Evolutionary conservation across 345 rosid species (phyloP), one percentile per base, ranked within the genome.

Genomic region (Syzygium oleosum): DNA sequence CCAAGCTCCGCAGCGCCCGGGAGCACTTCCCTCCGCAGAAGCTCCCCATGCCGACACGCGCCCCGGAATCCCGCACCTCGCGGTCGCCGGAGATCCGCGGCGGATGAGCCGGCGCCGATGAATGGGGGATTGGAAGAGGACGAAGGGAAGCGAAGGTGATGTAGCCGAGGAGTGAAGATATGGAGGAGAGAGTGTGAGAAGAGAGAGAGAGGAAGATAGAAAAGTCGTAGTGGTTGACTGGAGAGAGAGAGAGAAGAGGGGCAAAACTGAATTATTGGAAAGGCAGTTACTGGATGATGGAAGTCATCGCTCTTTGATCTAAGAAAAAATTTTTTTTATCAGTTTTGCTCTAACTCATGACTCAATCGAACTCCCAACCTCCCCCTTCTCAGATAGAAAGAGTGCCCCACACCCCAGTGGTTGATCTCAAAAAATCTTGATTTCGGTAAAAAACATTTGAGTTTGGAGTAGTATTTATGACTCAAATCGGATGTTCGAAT

Each of bases 1-100:
- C 88, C 90, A 96, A 88, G 87, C 93, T 90, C 65, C 90, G 92
- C 51, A 95, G 90, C 12, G 80, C 41, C 80, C 49, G 25, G 49
- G 49, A 34, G 2, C 80, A 73, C 80, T 73, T 73, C 3, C 49
- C 80, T 1, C 80, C 80, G 49, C 49, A 73, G 80, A 38, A 73
- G 80, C 80, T 38, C 80, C 49, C 7, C 80, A 73, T 73, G 78
- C 17, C 78, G 41, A 9, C 78, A 43, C 78, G 9, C 8, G 78
- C 78, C 46, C 46, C 46, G 46, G 46, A 43, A 43, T 43, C 46
- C 46, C 46, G 46, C 46, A 1, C 46, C 46, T 43, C 59, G 25
- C 59, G 58, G 25, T 21, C 43, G 43, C 43, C 43, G 43, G 43
- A 41, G 43, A 41, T 41, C 43, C 46, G 46, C 7, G 46, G 4